Evolutionary conservation across 495 filamentous ascomycete species (phyloP), one percentile per base, ranked within the genome.

Genomic region (Thozetella sp.): DNA sequence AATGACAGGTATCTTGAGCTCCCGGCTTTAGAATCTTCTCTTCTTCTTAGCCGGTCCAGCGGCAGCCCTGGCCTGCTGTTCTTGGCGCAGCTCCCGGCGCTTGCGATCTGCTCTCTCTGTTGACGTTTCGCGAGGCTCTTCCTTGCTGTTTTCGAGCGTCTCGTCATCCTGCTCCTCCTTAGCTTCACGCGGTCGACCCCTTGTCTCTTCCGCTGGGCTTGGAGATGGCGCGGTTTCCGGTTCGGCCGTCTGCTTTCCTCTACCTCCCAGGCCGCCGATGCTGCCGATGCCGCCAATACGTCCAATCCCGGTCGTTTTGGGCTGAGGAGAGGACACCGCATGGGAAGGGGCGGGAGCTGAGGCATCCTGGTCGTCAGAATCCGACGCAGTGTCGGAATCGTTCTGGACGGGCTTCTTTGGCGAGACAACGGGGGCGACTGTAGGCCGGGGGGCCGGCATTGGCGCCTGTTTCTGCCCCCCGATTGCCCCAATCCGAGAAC

Each of bases 1-100:
- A 6, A 52, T n/a, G 26, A 54, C 12, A 54, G n/a, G 12, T 13
- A 0, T 2, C 2, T 15, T 20, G 20, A 23, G 25, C 17, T 26
- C 45, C 15, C 22, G 27, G 2, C 19, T 0, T 78, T 57, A 82
- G 51, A 81, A 93, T 55, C 82, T 88, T 54, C 88, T 78, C 68
- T 90, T 93, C 74, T 84, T 86, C 74, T 89, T 91, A 68, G 82
- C 84, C 13, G 80, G 80, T 9, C 78, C 83, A n/a, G 80, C 83
- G 22, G 86, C 83, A n/a, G 78, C 82, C 63, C 86, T 87, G 62
- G 69, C 80, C 59, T 87, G 85, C n/a, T 91, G 72, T 53, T 90
- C 83, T 53, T 79, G 78, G 63, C 89, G 86, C 55, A 92, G 65
- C 62, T 88, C 83, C 51, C 81, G 80, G 22, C 89, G 79, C 62